phyloP scores from a whole-genome alignment of 352 stramenopile genomes.

The Discostella stelligera region DNA sequence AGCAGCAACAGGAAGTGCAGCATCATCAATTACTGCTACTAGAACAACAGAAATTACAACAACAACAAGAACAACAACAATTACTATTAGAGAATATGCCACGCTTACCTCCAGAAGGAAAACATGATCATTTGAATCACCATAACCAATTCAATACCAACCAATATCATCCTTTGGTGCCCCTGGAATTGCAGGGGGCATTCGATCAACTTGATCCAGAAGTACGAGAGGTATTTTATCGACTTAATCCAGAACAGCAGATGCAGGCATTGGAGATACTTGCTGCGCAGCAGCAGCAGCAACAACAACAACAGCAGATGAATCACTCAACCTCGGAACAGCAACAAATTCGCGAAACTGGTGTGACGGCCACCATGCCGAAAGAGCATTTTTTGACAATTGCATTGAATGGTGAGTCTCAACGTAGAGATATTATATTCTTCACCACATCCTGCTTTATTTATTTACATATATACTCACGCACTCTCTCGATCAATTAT shows the following conservation, averaged over 20 bases:
- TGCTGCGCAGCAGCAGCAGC: constrained; percentile 7
- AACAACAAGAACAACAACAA: not conserved
- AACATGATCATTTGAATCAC: too few relatives aligned
- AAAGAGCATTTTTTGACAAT: constrained; percentile 79
- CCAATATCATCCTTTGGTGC: too few relatives aligned
- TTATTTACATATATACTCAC: too few relatives aligned
- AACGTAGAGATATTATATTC: too few relatives aligned
- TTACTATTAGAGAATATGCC: too few relatives aligned
- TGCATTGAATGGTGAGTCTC: constrained; percentile 73
- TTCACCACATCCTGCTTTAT: too few relatives aligned
- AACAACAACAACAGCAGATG: constrained; percentile 2
- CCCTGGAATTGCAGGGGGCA: not conserved
- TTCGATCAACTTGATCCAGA: constrained; percentile 15
- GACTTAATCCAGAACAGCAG: constrained; percentile 28
- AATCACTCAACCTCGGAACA: not conserved
- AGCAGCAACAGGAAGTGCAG: not conserved
- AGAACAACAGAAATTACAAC: constrained; percentile 2
- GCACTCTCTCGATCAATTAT: too few relatives aligned
- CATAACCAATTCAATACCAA: too few relatives aligned
- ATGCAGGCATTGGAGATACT: constrained; percentile 22
- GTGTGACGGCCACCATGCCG: constrained; percentile 21
- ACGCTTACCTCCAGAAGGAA: too few relatives aligned
- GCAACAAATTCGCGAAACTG: not conserved
- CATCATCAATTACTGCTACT: not conserved
- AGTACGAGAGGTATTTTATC: constrained; percentile 22